Evolutionary conservation across 768 basidiomycete genomes (phyloP).

Genomic region (Suillus weaverae): DNA sequence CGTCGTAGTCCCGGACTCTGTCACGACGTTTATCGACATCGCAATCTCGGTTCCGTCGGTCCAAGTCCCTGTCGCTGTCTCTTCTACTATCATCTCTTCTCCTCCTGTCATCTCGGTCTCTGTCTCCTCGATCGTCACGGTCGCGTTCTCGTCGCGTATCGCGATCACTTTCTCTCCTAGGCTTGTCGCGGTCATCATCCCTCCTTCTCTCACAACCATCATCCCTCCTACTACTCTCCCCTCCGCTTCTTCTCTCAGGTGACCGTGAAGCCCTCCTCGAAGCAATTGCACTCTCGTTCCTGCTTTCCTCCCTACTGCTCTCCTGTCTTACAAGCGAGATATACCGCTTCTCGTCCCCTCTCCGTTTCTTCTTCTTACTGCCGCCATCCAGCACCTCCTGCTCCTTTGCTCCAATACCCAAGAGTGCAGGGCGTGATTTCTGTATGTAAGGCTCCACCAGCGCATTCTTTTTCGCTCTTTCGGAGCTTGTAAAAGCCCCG

Average conservation of each 20-base stretch:
- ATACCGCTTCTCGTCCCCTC: constrained; percentile 68
- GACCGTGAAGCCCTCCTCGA: constrained; percentile 56
- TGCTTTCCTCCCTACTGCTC: constrained; percentile 36
- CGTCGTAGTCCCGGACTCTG: constrained; percentile 21
- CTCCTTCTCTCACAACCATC: constrained; percentile 17
- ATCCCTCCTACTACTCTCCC: constrained; percentile 11
- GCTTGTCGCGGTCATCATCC: constrained; percentile 12
- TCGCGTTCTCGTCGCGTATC: constrained; percentile 32
- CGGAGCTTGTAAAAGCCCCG: constrained; percentile 59
- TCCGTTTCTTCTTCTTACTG: constrained; percentile 50
- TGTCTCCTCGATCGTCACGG: constrained; percentile 27
- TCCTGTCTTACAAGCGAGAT: constrained; percentile 80
- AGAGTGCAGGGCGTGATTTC: constrained; percentile 73
- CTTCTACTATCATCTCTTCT: constrained; percentile 28
- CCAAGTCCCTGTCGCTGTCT: constrained; percentile 25
- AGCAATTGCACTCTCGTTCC: constrained; percentile 39
- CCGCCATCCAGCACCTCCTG: constrained; percentile 72
- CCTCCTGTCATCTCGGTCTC: constrained; percentile 25
- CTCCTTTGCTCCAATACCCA: constrained; percentile 95
- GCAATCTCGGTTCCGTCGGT: constrained; percentile 31
- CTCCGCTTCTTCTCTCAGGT: constrained; percentile 32
- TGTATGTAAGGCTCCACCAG: constrained; percentile 81
- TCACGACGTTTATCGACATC: constrained; percentile 14
- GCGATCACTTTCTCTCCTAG: constrained; percentile 16
- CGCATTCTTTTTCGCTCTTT: constrained; percentile 53